Conservation (phyloP, 1,139 yeast species). For the Debaryomycetaceae sp. region DNA sequence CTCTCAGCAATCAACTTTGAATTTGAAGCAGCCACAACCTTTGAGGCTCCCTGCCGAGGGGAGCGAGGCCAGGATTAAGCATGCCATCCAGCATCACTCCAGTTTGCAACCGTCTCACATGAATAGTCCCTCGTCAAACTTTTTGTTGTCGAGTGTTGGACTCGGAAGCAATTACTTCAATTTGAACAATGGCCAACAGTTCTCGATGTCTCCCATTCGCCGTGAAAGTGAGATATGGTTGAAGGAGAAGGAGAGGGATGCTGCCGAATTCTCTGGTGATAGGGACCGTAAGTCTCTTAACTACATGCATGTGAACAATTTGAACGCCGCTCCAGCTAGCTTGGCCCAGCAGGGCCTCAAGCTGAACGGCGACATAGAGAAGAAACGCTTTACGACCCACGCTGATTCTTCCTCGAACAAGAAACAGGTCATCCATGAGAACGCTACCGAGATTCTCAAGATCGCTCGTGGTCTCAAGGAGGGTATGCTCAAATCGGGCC, state of each 20-base stretch:
- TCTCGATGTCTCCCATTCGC: constrained; percentile 22
- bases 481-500: background rate
- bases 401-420: background rate
- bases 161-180: constrained; percentile 35
- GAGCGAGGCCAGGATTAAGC: constrained; percentile 4
- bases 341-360: background rate
- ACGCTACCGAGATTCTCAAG: background rate
- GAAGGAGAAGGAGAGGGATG: constrained; percentile 1
- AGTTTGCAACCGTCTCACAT: constrained; percentile 15
- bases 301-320: constrained; percentile 31
- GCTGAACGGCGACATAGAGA: background rate
- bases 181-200: constrained; percentile 21
- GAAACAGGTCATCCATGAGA: background rate
- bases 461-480: background rate
- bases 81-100: constrained; percentile 14
- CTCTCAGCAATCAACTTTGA: background rate
- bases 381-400: background rate
- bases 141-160: constrained; percentile 30
- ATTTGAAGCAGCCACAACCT: constrained; percentile 24
- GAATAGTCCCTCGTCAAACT: constrained; percentile 8
- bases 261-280: constrained; percentile 8
- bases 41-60: constrained; percentile 14
- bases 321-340: constrained; percentile 8
- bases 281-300: constrained; percentile 25
- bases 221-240: constrained; percentile 10